Conservation (phyloP, 257 asterid genomes). For the Nicotiana paniculata region DNA sequence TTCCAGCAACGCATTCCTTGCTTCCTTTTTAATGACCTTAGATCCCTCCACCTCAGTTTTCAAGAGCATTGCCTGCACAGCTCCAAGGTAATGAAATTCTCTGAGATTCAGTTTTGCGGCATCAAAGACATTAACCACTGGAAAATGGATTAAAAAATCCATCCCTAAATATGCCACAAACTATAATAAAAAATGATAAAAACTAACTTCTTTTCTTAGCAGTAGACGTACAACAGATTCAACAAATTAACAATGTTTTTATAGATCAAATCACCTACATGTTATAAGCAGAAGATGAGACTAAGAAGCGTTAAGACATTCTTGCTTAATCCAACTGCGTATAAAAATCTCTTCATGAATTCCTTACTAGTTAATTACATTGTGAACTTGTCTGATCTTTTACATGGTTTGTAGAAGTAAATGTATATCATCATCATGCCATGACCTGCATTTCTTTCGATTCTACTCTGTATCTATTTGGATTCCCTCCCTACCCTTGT, state of each 20-base stretch:
- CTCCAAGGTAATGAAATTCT: slow-evolving; percentile 7
- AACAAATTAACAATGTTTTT: not conserved
- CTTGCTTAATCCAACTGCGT: not conserved
- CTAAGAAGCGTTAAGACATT: not conserved
- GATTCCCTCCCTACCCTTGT: not conserved
- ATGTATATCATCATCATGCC: not conserved
- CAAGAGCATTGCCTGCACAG: slow-evolving; percentile 64
- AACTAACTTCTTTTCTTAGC: not conserved
- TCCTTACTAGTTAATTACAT: not conserved
- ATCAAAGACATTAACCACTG: slow-evolving; percentile 4
- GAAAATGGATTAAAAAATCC: not conserved
- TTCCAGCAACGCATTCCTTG: slow-evolving; percentile 63
- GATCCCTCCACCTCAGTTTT: slow-evolving; percentile 38
- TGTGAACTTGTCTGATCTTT: not conserved
- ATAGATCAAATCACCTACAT: not conserved
- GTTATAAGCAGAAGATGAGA: not conserved
- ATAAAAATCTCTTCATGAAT: not conserved
- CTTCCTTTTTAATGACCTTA: slow-evolving; percentile 53
- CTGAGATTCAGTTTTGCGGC: not conserved
- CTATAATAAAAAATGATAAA: not conserved
- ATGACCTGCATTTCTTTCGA: not conserved
- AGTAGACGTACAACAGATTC: not conserved
- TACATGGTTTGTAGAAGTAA: not conserved
- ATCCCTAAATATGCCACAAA: not conserved
- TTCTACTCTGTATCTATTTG: not conserved